Percentiles rank a stretch among this genome's conserved stretches.
phyloP scores from a whole-genome alignment of 192 early-diverging fungal genomes.

The Paraglomus brasilianum region DNA sequence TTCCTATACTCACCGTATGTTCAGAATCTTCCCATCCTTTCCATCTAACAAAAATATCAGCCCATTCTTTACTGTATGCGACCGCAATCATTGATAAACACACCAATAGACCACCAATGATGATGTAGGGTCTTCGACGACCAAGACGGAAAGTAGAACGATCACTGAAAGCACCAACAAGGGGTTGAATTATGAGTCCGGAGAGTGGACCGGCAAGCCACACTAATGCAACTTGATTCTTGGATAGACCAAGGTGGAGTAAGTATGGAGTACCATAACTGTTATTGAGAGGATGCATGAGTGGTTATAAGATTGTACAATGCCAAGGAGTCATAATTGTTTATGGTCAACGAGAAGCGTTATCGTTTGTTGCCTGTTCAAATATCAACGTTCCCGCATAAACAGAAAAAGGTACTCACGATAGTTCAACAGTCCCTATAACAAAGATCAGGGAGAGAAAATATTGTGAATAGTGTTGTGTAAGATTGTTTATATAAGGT shows the following conservation, averaged over 20 bases:
- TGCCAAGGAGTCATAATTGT: neutral
- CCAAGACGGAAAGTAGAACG: slow-evolving; percentile 67
- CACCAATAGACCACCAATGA: slow-evolving; percentile 61
- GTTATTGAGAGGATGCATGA: slow-evolving; percentile 1
- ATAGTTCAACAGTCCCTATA: slow-evolving; percentile 71
- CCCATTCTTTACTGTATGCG: slow-evolving; percentile 74
- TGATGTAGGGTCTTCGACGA: slow-evolving; percentile 81
- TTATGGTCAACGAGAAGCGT: neutral
- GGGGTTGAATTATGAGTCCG: slow-evolving; percentile 66
- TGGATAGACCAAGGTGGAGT: slow-evolving; percentile 59
- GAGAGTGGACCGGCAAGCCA: slow-evolving; percentile 83
- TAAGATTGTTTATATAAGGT: slow-evolving; percentile 9
- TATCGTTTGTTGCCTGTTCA: neutral
- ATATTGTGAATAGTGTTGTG: neutral
- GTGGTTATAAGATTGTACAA: neutral
- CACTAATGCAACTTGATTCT: slow-evolving; percentile 65
- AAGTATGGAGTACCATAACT: slow-evolving; percentile 79
- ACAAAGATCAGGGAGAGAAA: neutral
- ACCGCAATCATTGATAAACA: slow-evolving; percentile 68
- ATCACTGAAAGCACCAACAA: slow-evolving; percentile 86
- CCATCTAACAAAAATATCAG: slow-evolving; percentile 27
- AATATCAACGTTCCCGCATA: neutral
- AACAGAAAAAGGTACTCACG: slow-evolving; percentile 34
- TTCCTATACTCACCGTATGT: slow-evolving; percentile 4
- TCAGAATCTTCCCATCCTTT: neutral